Conservation (phyloP, 345 rosid species). For the Microthlaspi erraticum region DNA sequence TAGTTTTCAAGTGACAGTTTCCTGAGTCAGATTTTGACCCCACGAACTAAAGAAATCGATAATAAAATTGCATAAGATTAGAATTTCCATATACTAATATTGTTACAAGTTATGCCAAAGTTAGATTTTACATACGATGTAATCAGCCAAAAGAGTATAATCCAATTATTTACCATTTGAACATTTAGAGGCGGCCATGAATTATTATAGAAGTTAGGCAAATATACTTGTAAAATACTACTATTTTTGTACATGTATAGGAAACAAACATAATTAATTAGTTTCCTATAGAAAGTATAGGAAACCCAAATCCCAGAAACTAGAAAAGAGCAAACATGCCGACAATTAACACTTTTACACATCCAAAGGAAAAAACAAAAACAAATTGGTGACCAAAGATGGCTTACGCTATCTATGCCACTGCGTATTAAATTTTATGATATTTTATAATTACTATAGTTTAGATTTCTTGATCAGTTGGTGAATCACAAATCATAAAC, state of each 20-base stretch:
- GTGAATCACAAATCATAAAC: slow-evolving; percentile 19
- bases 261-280: slow-evolving; percentile 19
- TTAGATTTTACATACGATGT: slow-evolving; percentile 16
- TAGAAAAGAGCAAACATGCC: slow-evolving; percentile 33
- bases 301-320: slow-evolving; percentile 18
- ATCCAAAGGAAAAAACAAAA: neutral
- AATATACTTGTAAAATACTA: neutral
- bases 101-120: slow-evolving; percentile 12
- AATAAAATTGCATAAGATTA: slow-evolving; percentile 21
- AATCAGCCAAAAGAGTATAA: slow-evolving; percentile 18
- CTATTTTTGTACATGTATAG: too few relatives aligned
- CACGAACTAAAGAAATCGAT: slow-evolving; percentile 17
- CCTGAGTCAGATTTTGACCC: slow-evolving; percentile 41
- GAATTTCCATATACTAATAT: slow-evolving; percentile 22
- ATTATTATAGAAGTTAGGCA: neutral
- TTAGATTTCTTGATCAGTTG: slow-evolving; percentile 20
- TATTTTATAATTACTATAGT: slow-evolving; percentile 1
- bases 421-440: neutral
- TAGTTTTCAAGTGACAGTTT: slow-evolving; percentile 35
- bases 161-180: neutral
- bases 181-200: neutral
- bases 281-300: neutral
- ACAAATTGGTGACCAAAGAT: slow-evolving; percentile 12
- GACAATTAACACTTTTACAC: slow-evolving; percentile 38
- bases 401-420: slow-evolving; percentile 32